A percentile compares a stretch with the other conserved stretches of the same genome.
phyloP scores from a whole-genome alignment of 2,329 filamentous ascomycete species.

The Aspergillus pseudoterreus region DNA sequence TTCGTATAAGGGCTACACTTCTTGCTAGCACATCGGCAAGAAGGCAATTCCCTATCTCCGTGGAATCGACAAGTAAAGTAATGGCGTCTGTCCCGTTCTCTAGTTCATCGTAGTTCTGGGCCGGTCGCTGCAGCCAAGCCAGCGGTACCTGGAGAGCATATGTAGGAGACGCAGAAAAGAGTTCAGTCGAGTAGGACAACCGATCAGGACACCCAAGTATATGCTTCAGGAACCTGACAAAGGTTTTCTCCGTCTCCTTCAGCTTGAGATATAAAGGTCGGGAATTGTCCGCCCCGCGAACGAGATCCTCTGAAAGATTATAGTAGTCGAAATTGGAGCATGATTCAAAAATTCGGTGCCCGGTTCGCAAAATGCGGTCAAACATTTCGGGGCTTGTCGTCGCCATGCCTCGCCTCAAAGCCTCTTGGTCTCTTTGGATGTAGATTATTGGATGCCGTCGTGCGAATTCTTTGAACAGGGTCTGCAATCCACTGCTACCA shows the following conservation, averaged over 20 bases:
- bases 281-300: neutral
- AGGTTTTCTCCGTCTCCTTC: neutral
- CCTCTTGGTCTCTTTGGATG: conserved; percentile 47
- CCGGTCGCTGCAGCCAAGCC: neutral
- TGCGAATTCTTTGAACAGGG: conserved; percentile 57
- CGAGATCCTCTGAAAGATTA: neutral
- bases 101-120: neutral
- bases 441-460: conserved; percentile 64
- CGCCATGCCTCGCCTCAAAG: conserved; percentile 19
- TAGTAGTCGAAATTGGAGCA: conserved; percentile 18
- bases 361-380: conserved; percentile 10
- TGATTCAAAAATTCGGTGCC: conserved; percentile 32
- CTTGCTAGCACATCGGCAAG: too few relatives aligned
- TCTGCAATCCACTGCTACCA: conserved; percentile 1
- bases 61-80: neutral
- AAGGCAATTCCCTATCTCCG: too few relatives aligned
- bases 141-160: neutral
- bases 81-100: neutral
- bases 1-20: too few relatives aligned
- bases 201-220: neutral
- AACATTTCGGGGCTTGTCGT: conserved; percentile 22
- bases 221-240: neutral
- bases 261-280: neutral
- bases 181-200: neutral
- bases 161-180: neutral